Percentiles rank a stretch among this genome's conserved stretches.
Conservation (phyloP, 2,329 filamentous ascomycete genomes). For the Ceratocystis ficicola region DNA sequence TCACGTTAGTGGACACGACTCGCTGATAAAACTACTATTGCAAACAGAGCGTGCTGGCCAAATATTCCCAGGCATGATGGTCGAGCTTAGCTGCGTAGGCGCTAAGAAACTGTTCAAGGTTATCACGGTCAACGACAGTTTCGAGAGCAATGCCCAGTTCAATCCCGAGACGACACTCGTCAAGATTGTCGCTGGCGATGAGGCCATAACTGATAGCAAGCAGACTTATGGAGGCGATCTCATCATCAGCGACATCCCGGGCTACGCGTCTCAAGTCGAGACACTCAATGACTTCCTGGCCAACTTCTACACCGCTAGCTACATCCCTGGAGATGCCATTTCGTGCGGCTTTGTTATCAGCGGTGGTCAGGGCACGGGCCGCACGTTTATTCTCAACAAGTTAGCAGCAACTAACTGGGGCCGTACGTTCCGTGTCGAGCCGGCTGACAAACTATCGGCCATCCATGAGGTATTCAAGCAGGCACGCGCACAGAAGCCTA, state of each 20-base stretch:
- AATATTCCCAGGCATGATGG: slow-evolving; percentile 55
- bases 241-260: slow-evolving; percentile 45
- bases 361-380: slow-evolving; percentile 74
- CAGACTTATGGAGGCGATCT: slow-evolving; percentile 20
- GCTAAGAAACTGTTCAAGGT: slow-evolving; percentile 26
- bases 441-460: slow-evolving; percentile 43
- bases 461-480: slow-evolving; percentile 59
- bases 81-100: slow-evolving; percentile 44
- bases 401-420: slow-evolving; percentile 60
- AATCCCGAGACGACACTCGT: slow-evolving; percentile 30
- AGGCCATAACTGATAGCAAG: slow-evolving; percentile 23
- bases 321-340: slow-evolving; percentile 28
- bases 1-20: background rate
- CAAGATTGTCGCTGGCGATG: slow-evolving; percentile 30
- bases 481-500: slow-evolving; percentile 57
- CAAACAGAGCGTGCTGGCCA: slow-evolving; percentile 49
- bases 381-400: slow-evolving; percentile 59
- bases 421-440: slow-evolving; percentile 50
- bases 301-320: slow-evolving; percentile 37
- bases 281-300: slow-evolving; percentile 55
- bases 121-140: slow-evolving; percentile 19
- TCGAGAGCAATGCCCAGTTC: slow-evolving; percentile 28
- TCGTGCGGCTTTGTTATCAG: slow-evolving; percentile 59
- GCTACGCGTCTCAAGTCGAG: slow-evolving; percentile 51
- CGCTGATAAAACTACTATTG: background rate